Percentiles rank a stretch among this genome's conserved stretches.
Evolutionary conservation across 2,329 filamentous ascomycete species (phyloP).

Genomic region (Pestalotiopsis sp.): DNA sequence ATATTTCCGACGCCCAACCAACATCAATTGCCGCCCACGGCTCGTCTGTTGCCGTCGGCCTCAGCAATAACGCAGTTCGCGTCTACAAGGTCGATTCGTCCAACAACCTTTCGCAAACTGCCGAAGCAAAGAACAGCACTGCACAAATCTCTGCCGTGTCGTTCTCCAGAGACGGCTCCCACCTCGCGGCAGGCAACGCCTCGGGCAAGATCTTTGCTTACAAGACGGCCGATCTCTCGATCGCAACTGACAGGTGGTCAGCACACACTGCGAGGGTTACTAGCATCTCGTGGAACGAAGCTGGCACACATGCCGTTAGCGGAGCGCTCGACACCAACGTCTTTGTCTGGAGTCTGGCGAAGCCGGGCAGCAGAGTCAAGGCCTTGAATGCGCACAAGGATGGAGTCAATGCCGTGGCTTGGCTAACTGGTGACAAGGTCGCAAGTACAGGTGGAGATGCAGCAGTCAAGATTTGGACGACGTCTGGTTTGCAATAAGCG

Average conservation of each 20-base stretch:
- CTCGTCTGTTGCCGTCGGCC: conserved; percentile 72
- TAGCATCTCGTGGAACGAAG: conserved; percentile 72
- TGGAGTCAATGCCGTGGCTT: conserved; percentile 84
- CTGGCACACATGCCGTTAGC: conserved; percentile 76
- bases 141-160: conserved; percentile 76
- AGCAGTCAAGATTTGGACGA: conserved; percentile 84
- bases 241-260: conserved; percentile 75
- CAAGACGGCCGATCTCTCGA: conserved; percentile 56
- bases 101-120: conserved; percentile 52
- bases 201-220: conserved; percentile 88
- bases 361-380: conserved; percentile 83
- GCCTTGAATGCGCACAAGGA: conserved; percentile 91
- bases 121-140: conserved; percentile 67
- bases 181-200: conserved; percentile 79
- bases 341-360: conserved; percentile 84
- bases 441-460: conserved; percentile 85
- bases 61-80: conserved; percentile 70
- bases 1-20: conserved; percentile 61
- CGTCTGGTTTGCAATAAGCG: conserved; percentile 53
- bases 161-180: conserved; percentile 76
- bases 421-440: conserved; percentile 69
- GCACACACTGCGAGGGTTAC: conserved; percentile 60
- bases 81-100: conserved; percentile 67
- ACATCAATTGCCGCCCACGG: conserved; percentile 71
- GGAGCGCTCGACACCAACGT: conserved; percentile 89